Conservation (phyloP, 768 basidiomycete species). For the Chiua virens region DNA sequence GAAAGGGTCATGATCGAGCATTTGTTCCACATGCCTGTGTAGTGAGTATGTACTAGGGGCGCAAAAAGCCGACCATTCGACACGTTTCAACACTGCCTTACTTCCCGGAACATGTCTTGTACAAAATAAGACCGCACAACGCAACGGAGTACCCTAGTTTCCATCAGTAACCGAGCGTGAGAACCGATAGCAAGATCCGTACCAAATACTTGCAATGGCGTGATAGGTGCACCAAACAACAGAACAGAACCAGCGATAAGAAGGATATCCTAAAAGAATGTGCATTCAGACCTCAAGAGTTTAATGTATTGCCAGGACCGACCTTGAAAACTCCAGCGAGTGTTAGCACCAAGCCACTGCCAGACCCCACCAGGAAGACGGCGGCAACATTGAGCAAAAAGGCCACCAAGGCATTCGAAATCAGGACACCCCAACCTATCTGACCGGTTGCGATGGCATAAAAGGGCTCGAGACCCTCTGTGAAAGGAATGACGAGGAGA, state of each 20-base stretch:
- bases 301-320: constrained; percentile 11
- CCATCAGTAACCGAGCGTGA: not conserved
- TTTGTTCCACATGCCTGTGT: not conserved
- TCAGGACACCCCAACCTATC: constrained; percentile 67
- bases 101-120: constrained; percentile 74
- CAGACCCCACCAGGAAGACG: constrained; percentile 89
- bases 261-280: constrained; percentile 72
- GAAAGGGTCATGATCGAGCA: not conserved
- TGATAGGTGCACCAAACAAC: constrained; percentile 78
- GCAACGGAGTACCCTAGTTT: constrained; percentile 82
- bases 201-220: constrained; percentile 84
- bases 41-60: not conserved
- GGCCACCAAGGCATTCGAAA: constrained; percentile 84
- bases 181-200: constrained; percentile 18
- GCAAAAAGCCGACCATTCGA: not conserved
- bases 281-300: constrained; percentile 6
- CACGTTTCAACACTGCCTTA: constrained; percentile 21
- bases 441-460: constrained; percentile 52
- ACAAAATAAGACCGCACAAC: constrained; percentile 78
- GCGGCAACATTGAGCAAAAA: constrained; percentile 92
- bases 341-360: constrained; percentile 85
- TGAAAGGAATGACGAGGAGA: constrained; percentile 82
- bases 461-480: constrained; percentile 89
- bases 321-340: constrained; percentile 94
- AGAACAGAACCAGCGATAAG: constrained; percentile 90